Conservation (phyloP, 2,329 filamentous ascomycete species). For the Tolypocladium endophyticum region DNA sequence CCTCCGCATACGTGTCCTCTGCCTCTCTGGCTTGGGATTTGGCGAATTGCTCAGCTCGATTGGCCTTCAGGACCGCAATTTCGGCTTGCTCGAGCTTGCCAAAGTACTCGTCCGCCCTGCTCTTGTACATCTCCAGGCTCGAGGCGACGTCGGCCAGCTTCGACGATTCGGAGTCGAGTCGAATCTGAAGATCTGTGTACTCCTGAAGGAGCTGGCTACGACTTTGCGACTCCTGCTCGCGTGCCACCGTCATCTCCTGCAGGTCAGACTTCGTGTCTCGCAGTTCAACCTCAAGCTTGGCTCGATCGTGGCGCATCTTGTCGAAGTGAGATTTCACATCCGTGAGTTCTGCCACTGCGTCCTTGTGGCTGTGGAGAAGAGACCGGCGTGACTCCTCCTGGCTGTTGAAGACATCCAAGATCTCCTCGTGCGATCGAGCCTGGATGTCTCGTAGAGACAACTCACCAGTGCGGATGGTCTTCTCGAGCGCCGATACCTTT, state of each 20-base stretch:
- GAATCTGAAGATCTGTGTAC: constrained; percentile 86
- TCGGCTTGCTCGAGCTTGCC: constrained; percentile 94
- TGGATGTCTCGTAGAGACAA: constrained; percentile 85
- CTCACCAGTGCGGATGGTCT: constrained; percentile 76
- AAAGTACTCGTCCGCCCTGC: constrained; percentile 90
- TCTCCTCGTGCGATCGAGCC: constrained; percentile 85
- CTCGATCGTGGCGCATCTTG: constrained; percentile 71
- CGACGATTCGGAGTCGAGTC: constrained; percentile 79
- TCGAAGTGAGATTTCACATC: constrained; percentile 84
- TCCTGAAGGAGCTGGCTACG: constrained; percentile 84
- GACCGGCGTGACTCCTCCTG: constrained; percentile 83
- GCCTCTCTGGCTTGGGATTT: constrained; percentile 82
- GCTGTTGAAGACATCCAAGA: constrained; percentile 83
- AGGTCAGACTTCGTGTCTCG: constrained; percentile 77
- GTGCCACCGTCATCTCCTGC: constrained; percentile 64
- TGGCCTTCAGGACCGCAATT: constrained; percentile 86
- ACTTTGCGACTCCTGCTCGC: constrained; percentile 81
- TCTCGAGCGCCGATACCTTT: constrained; percentile 84
- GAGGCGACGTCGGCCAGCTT: constrained; percentile 75
- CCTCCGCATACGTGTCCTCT: constrained; percentile 79
- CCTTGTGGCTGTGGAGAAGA: constrained; percentile 74
- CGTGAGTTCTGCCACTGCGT: constrained; percentile 71
- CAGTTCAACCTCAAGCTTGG: constrained; percentile 73
- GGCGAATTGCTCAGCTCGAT: constrained; percentile 85
- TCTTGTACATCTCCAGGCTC: constrained; percentile 82